Base-by-base conservation (phyloP, 2,329 filamentous ascomycete genomes). In the Mycosphaerella sp. region DNA sequence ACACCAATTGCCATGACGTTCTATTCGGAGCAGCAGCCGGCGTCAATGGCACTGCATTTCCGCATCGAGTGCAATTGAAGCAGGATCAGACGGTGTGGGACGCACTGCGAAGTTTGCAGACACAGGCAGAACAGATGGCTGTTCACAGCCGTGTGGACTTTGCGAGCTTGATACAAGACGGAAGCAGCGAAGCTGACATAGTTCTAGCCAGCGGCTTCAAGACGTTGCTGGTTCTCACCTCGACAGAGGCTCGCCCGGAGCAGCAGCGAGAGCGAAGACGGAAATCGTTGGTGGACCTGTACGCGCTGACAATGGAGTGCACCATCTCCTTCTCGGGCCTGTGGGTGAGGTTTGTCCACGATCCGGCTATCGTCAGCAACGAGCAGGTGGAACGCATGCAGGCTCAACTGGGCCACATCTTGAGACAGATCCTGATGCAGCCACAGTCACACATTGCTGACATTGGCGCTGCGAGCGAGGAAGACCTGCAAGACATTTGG, bases 151-250 rank as follows among this genome's bases (percentile, higher is more conserved):
- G 21, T n/a, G 16, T 41, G 8, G 39, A 21, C 8, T 25, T 10
- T n/a, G 2, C 30, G 17, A 17, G 21, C 16, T 21, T 41, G 39
- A 27, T 41, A 25, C 39, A 41, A 21, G 39, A 41, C 13, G 39
- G 16, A 9, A 36, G 39, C 39, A 17, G 27, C 14, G 37, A 42
- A 8, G 17, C 30, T 1, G 30, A 41, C 3, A 8, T 17, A 12
- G n/a, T n/a, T n/a, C n/a, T n/a, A n/a, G 78, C 78, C 2, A 81
- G 79, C 58, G 74, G 80, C 54, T 72, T 81, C 48, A 74, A 77
- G 16, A 79, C 77, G 0, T 72, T 79, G 9, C 66, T 82, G 1
- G 75, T 49, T 1, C 4, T 49, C 14, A 49, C 39, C 14, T 42
- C 45, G 21, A 28, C 21, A 5, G 45, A 36, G 9, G 6, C 21